Evolutionary conservation across 2,329 filamentous ascomycete species (phyloP).

Genomic region (Ophiostoma populinum): DNA sequence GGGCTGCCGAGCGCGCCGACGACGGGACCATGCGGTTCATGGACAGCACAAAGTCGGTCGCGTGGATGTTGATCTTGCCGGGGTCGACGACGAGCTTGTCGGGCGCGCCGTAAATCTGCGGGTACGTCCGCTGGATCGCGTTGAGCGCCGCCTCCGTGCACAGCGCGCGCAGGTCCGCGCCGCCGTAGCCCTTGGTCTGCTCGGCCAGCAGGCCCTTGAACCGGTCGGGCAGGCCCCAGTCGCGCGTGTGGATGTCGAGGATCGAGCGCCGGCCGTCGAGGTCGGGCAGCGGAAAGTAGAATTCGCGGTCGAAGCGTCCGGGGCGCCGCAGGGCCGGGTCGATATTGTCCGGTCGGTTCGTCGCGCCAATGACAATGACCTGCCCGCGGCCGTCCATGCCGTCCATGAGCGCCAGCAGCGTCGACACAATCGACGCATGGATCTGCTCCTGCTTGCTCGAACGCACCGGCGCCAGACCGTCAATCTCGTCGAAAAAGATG

Average conservation of each 20-base stretch:
- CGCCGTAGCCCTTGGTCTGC: slow-evolving; percentile 81
- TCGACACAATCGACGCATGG: slow-evolving; percentile 92
- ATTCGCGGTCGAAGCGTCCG: slow-evolving; percentile 90
- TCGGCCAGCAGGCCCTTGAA: slow-evolving; percentile 78
- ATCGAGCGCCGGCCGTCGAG: slow-evolving; percentile 66
- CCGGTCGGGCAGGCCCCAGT: slow-evolving; percentile 64
- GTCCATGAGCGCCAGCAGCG: slow-evolving; percentile 86
- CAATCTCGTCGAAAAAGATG: slow-evolving; percentile 99
- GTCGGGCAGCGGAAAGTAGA: slow-evolving; percentile 90
- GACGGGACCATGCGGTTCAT: slow-evolving; percentile 94
- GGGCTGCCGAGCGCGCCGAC: slow-evolving; percentile 75
- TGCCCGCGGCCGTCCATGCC: slow-evolving; percentile 97
- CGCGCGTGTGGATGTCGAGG: slow-evolving; percentile 85
- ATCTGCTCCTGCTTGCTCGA: slow-evolving; percentile 99
- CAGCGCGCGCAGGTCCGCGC: slow-evolving; percentile 81
- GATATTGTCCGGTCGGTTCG: slow-evolving; percentile 89
- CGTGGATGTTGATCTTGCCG: slow-evolving; percentile 65
- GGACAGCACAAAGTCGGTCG: slow-evolving; percentile 93
- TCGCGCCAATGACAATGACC: slow-evolving; percentile 97
- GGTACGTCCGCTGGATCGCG: slow-evolving; percentile 85
- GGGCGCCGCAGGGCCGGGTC: slow-evolving; percentile 89
- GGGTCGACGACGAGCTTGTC: slow-evolving; percentile 83
- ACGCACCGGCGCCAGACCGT: slow-evolving; percentile 84
- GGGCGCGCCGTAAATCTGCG: slow-evolving; percentile 83
- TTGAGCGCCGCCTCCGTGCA: slow-evolving; percentile 95